Conservation (phyloP, 345 rosid species). For the Camelina laxa region DNA sequence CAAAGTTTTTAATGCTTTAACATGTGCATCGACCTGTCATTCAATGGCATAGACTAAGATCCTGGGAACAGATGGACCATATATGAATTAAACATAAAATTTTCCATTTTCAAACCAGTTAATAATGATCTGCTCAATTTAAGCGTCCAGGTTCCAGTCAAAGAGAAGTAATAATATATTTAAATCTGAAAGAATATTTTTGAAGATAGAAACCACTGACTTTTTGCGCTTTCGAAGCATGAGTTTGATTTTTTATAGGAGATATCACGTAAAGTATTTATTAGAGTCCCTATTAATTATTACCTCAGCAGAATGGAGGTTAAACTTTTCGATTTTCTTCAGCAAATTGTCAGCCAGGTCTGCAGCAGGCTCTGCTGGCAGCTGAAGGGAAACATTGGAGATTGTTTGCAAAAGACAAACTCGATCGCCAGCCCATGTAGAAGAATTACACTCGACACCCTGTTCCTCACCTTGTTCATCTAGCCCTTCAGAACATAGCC, state of each 20-base stretch:
- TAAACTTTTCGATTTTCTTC: constrained; percentile 74
- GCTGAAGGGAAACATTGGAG: constrained; percentile 83
- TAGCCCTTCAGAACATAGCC: constrained; percentile 37
- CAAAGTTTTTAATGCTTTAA: constrained; percentile 84
- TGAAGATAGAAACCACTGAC: constrained; percentile 4
- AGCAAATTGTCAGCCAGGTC: constrained; percentile 87
- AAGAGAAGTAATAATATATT: constrained; percentile 19
- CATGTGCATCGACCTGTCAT: constrained; percentile 91
- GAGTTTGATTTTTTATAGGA: constrained; percentile 15
- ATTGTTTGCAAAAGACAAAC: constrained; percentile 91
- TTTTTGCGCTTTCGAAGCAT: background rate
- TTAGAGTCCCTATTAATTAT: background rate
- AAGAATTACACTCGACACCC: constrained; percentile 53
- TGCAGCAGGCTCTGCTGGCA: constrained; percentile 86
- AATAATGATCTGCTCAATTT: constrained; percentile 15
- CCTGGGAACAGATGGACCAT: constrained; percentile 13
- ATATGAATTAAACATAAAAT: background rate
- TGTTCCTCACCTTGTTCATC: constrained; percentile 49
- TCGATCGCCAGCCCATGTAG: constrained; percentile 89
- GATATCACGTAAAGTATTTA: background rate
- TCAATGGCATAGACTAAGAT: constrained; percentile 36
- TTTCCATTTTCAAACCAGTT: constrained; percentile 2
- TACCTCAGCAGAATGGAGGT: constrained; percentile 94
- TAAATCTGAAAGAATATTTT: constrained; percentile 1
- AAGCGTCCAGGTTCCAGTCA: constrained; percentile 13